Evolutionary conservation across 179 eudicot genomes (phyloP).

Genomic region (Patellifolia procumbens): DNA sequence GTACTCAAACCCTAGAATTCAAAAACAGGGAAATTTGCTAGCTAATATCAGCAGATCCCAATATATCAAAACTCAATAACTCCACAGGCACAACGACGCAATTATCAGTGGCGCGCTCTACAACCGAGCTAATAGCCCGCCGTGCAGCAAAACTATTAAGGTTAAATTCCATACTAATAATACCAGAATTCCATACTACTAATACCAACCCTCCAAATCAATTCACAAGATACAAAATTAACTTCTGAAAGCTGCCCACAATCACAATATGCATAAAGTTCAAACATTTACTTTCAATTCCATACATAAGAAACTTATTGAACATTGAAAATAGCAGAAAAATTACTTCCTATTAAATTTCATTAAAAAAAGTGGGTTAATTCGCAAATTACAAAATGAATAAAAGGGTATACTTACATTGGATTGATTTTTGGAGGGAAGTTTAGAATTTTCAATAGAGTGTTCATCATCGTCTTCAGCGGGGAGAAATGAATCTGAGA

Average conservation of each 20-base stretch:
- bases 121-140: too few relatives aligned
- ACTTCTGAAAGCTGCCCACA: background rate
- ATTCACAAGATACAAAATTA: slow-evolving; percentile 3
- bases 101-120: too few relatives aligned
- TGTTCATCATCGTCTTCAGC: slow-evolving; percentile 26
- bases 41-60: background rate
- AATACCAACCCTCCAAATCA: slow-evolving; percentile 1
- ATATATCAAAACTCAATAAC: background rate
- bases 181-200: too few relatives aligned
- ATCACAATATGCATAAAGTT: slow-evolving; percentile 1
- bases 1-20: background rate
- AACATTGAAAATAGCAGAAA: background rate
- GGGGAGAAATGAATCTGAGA: slow-evolving; percentile 23
- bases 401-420: slow-evolving; percentile 24
- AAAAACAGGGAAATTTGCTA: background rate
- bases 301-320: background rate
- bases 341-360: background rate
- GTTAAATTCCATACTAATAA: too few relatives aligned
- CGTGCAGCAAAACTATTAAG: too few relatives aligned
- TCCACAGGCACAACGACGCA: too few relatives aligned
- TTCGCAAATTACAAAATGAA: background rate
- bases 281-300: slow-evolving; percentile 1
- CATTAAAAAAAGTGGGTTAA: background rate
- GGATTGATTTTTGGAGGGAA: slow-evolving; percentile 31
- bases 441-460: slow-evolving; percentile 30